Base-by-base conservation (phyloP, 257 asterid genomes). In the Nyctanthes arbortristis region DNA sequence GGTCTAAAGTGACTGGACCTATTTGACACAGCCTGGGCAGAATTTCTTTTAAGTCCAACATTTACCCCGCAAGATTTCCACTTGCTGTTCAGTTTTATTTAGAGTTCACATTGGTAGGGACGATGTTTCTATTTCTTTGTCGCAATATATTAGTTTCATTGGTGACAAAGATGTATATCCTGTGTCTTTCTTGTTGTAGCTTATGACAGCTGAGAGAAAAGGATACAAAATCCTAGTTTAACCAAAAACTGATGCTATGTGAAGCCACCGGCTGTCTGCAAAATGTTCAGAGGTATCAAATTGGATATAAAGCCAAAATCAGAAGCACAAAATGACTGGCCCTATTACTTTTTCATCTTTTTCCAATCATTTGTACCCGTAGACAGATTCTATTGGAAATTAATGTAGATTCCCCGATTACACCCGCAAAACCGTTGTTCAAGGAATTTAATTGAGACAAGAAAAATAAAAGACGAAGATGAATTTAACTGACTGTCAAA, bases 231-330 rank as follows among this genome's bases (percentile, higher is more conserved):
- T 33, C 24, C 3, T 52, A 52, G 59, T 52, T 52, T 34, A 75
- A 63, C 14, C 6, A 22, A 77, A 31, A n/a, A 1, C 13, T 72
- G 87, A 78, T 12, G 75, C 62, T 64, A 82, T 64, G 70, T 64
- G 27, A 70, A 76, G 74, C 69, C 59, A 66, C 47, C 1, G 16
- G 76, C n/a, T 67, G 47, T 39, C 20, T 34, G 22, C 5, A 39
- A 67, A 70, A 69, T 32, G 70, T 76, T 77, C 68, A 67, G 52
- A 30, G 63, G 55, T 73, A 30, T 49, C 45, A 28, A 40, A 66
- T 27, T 31, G 45, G 65, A 58, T 47, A 52, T 0, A 22, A 18
- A 33, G 13, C 14, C 7, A 20, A 37, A 22, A 24, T n/a, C 12
- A 4, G 55, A 73, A 61, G 54, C 16, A 39, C 34, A 16, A 30